Conservation (phyloP, 2,329 filamentous ascomycete genomes). For the Ophiostoma triangulosporum region DNA sequence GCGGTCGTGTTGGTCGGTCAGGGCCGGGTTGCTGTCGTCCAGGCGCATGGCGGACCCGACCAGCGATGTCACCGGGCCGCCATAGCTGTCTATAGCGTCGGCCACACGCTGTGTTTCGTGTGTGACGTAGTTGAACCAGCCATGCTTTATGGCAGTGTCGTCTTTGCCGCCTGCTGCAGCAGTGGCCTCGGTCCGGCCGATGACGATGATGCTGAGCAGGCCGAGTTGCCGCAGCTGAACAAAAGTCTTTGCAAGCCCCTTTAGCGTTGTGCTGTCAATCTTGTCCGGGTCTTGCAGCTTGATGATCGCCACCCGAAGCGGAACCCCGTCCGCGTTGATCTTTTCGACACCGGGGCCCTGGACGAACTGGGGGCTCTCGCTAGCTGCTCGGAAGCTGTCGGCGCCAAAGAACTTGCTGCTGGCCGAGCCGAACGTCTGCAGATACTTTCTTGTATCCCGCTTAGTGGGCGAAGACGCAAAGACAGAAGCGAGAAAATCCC, state of each 20-base stretch:
- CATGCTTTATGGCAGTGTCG: constrained; percentile 9
- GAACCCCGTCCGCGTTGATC: constrained; percentile 21
- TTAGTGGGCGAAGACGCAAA: constrained; percentile 83
- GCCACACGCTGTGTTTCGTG: constrained; percentile 61
- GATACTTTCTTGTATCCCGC: constrained; percentile 80
- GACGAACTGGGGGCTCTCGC: constrained; percentile 23
- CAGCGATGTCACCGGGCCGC: constrained; percentile 52
- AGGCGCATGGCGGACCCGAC: constrained; percentile 43
- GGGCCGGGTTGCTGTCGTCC: constrained; percentile 10
- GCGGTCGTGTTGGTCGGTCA: constrained; percentile 4
- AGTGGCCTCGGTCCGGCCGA: constrained; percentile 45
- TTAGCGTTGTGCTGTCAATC: constrained; percentile 53
- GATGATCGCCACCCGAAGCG: constrained; percentile 66
- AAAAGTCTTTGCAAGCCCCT: constrained; percentile 70
- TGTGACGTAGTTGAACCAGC: constrained; percentile 25
- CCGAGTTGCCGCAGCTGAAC: constrained; percentile 73
- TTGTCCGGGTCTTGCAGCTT: constrained; percentile 66
- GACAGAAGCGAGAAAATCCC: constrained; percentile 73
- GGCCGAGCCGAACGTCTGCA: constrained; percentile 61
- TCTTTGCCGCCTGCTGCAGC: constrained; percentile 18
- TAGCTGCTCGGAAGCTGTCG: constrained; percentile 19
- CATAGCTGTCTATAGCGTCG: constrained; percentile 58
- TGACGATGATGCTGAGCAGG: constrained; percentile 65
- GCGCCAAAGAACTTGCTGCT: constrained; percentile 13
- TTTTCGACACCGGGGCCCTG: constrained; percentile 18